Evolutionary conservation across 2,329 filamentous ascomycete genomes (phyloP).

Genomic region (Phialophora chinensis): DNA sequence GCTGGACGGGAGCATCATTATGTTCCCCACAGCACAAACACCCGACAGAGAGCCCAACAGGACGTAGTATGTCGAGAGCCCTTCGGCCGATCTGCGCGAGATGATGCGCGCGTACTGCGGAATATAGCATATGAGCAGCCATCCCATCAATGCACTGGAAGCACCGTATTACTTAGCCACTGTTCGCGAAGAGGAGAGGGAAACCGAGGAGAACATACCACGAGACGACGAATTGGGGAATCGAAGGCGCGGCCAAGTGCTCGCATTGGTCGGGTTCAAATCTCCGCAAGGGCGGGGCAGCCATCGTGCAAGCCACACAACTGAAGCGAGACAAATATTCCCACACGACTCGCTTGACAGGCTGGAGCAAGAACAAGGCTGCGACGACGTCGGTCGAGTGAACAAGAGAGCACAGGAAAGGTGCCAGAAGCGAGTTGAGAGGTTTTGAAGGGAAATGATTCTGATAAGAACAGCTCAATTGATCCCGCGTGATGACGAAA

Average conservation of each 20-base stretch:
- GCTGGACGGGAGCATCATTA: constrained; percentile 31
- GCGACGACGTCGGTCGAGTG: not conserved
- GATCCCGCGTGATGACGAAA: not conserved
- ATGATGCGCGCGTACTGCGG: constrained; percentile 27
- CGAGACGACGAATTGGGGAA: constrained; percentile 26
- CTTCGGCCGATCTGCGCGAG: constrained; percentile 26
- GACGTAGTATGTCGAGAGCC: constrained; percentile 28
- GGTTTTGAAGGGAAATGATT: not conserved
- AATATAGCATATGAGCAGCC: constrained; percentile 28
- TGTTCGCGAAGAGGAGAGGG: not conserved
- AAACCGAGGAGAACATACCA: constrained; percentile 16
- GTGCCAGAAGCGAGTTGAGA: not conserved
- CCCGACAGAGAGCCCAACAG: constrained; percentile 27
- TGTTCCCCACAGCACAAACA: constrained; percentile 28
- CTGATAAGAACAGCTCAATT: not conserved
- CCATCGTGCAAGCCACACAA: constrained; percentile 7
- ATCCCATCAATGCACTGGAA: constrained; percentile 26
- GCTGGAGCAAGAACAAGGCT: not conserved
- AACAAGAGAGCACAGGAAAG: not conserved
- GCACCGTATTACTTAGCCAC: not conserved
- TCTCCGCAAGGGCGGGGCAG: constrained; percentile 7
- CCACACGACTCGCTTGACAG: not conserved
- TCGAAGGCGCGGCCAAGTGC: constrained; percentile 21
- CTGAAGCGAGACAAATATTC: not conserved
- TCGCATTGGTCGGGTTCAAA: constrained; percentile 23